Evolutionary conservation across 495 filamentous ascomycete genomes (phyloP).

Genomic region (Aspergillus ostianus): DNA sequence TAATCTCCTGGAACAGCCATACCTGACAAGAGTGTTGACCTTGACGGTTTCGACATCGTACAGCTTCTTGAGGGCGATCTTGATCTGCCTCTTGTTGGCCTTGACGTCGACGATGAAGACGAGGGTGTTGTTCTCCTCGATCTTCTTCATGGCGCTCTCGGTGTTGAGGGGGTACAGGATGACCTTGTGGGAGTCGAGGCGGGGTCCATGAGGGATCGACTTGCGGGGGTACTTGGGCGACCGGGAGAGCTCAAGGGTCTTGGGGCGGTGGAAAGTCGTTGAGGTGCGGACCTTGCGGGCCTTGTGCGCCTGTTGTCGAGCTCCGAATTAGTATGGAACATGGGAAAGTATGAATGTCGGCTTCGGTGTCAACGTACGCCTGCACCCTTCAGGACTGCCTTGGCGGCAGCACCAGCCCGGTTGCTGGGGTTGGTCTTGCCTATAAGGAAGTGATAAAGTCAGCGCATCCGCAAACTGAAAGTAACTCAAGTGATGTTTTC

Average conservation of each 20-base stretch:
- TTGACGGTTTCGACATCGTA: slow-evolving; percentile 98
- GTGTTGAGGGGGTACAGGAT: slow-evolving; percentile 89
- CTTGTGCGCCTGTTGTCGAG: slow-evolving; percentile 68
- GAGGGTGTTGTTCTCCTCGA: slow-evolving; percentile 99
- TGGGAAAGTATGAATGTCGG: neutral
- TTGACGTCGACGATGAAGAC: slow-evolving; percentile 99
- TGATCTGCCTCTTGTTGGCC: slow-evolving; percentile 99
- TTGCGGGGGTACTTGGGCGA: slow-evolving; percentile 95
- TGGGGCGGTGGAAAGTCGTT: slow-evolving; percentile 96
- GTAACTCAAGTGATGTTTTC: neutral
- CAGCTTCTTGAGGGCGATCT: slow-evolving; percentile 95
- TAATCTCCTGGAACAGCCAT: slow-evolving; percentile 25
- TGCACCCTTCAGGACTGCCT: slow-evolving; percentile 89
- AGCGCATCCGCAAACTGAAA: slow-evolving; percentile 20
- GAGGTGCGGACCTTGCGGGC: slow-evolving; percentile 84
- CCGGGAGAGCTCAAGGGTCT: slow-evolving; percentile 89
- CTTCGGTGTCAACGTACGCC: slow-evolving; percentile 40
- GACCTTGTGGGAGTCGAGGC: slow-evolving; percentile 90
- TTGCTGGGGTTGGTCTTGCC: slow-evolving; percentile 69
- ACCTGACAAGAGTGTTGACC: slow-evolving; percentile 99
- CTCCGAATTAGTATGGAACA: slow-evolving; percentile 15
- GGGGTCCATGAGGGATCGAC: slow-evolving; percentile 83
- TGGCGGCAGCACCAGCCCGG: slow-evolving; percentile 87
- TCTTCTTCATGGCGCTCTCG: slow-evolving; percentile 99
- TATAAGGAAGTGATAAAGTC: slow-evolving; percentile 59